phyloP scores from a whole-genome alignment of 805 yeast genomes.

The Saccharomycopsis microspora region DNA sequence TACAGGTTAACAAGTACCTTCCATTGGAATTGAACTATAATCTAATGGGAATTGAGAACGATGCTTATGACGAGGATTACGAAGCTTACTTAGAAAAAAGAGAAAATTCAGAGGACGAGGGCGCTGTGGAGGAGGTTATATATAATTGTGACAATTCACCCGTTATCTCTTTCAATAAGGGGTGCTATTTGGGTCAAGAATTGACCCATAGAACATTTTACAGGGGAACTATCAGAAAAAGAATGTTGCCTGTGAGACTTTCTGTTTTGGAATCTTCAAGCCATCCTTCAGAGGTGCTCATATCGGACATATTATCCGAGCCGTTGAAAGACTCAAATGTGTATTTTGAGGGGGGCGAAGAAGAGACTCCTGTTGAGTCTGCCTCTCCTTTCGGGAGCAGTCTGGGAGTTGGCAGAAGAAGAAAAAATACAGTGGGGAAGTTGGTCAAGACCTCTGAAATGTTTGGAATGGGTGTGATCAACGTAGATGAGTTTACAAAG shows the following conservation, averaged over 20 bases:
- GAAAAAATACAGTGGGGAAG: slow-evolving; percentile 5
- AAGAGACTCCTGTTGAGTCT: slow-evolving; percentile 12
- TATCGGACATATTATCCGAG: slow-evolving; percentile 1
- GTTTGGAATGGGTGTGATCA: slow-evolving; percentile 11
- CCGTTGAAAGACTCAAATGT: slow-evolving; percentile 1
- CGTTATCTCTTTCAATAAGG: slow-evolving; percentile 73
- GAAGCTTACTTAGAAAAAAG: slow-evolving; percentile 5
- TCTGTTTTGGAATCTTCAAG: slow-evolving; percentile 15
- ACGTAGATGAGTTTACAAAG: slow-evolving; percentile 8
- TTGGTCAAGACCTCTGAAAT: neutral
- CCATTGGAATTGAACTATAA: slow-evolving; percentile 68
- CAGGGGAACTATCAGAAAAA: slow-evolving; percentile 71
- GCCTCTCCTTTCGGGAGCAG: neutral
- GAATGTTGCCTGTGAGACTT: slow-evolving; percentile 61
- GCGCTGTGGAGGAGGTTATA: neutral
- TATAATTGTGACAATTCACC: slow-evolving; percentile 3
- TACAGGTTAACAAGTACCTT: slow-evolving; percentile 39
- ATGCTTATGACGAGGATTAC: slow-evolving; percentile 14
- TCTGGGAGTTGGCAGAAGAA: neutral
- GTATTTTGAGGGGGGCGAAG: slow-evolving; percentile 2
- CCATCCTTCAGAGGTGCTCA: neutral
- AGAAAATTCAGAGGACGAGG: slow-evolving; percentile 7
- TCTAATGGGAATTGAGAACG: slow-evolving; percentile 60
- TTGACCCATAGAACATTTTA: slow-evolving; percentile 80
- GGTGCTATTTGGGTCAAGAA: slow-evolving; percentile 96